Percentiles rank a stretch among this genome's conserved stretches.
Evolutionary conservation across 257 asterid species (phyloP).

Genomic region (Nicotiana tomentosiformis): DNA sequence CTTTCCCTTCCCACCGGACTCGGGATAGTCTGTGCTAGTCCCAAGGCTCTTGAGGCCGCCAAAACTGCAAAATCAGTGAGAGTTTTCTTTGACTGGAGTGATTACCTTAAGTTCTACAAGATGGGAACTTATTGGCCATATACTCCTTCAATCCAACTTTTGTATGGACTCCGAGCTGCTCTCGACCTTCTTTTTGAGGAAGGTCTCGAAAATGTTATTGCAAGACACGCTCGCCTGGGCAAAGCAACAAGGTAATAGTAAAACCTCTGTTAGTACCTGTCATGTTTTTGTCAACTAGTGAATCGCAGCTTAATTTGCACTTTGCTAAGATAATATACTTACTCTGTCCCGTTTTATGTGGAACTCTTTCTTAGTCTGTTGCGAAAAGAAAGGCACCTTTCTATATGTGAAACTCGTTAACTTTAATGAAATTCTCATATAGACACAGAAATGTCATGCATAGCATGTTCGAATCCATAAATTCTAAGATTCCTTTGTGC

Average conservation of each 20-base stretch:
- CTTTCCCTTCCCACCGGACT: conserved; percentile 93
- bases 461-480: background rate
- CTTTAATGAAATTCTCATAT: background rate
- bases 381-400: too few species aligned
- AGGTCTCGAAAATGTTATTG: conserved; percentile 88
- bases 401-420: background rate
- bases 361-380: background rate
- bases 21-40: conserved; percentile 95
- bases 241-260: conserved; percentile 75
- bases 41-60: conserved; percentile 85
- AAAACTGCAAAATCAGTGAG: conserved; percentile 84
- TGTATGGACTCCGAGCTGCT: conserved; percentile 82
- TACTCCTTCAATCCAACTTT: conserved; percentile 95
- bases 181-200: conserved; percentile 92
- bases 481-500: background rate
- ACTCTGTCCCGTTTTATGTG: background rate
- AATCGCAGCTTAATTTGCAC: background rate
- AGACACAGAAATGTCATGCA: background rate
- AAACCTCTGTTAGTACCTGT: background rate
- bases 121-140: conserved; percentile 98
- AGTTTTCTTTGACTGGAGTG: conserved; percentile 97
- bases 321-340: background rate
- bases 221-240: conserved; percentile 80
- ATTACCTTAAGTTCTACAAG: conserved; percentile 87
- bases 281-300: background rate